Conservation (phyloP, 176 grass and related monocot genomes). For the Paspalum notatum region DNA sequence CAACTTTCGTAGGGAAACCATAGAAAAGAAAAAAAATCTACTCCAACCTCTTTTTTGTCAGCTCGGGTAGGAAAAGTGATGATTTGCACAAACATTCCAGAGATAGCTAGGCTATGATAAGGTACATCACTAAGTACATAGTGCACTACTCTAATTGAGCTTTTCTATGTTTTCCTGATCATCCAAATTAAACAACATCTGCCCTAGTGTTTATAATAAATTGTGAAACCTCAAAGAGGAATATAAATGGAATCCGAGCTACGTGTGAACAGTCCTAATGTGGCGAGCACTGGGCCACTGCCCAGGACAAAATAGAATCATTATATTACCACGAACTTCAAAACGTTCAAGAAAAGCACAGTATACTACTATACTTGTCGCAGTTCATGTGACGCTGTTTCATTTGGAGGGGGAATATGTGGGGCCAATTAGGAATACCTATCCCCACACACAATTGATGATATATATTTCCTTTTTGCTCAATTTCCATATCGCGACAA, state of each 20-base stretch:
- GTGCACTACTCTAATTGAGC: too few relatives aligned
- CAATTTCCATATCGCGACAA: background rate
- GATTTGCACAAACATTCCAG: too few relatives aligned
- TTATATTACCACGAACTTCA: background rate
- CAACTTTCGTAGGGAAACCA: too few relatives aligned
- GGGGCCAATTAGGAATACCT: constrained; percentile 24
- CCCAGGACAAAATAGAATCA: constrained; percentile 29
- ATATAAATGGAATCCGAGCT: constrained; percentile 3
- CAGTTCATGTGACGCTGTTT: constrained; percentile 23
- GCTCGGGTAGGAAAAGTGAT: too few relatives aligned
- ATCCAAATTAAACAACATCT: too few relatives aligned
- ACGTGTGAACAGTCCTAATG: constrained; percentile 31
- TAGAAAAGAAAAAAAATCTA: too few relatives aligned
- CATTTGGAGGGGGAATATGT: background rate
- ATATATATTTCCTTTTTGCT: too few relatives aligned
- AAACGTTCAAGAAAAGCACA: background rate
- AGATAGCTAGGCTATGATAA: too few relatives aligned
- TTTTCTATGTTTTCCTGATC: too few relatives aligned
- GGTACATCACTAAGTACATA: too few relatives aligned
- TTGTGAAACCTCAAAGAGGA: background rate
- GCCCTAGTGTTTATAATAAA: too few relatives aligned
- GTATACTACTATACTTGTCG: background rate
- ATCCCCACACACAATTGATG: background rate
- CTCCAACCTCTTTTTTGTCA: too few relatives aligned
- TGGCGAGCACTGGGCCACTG: constrained; percentile 9